phyloP scores from a whole-genome alignment of 495 filamentous ascomycete species.

The Hypoxylon intermedium region DNA sequence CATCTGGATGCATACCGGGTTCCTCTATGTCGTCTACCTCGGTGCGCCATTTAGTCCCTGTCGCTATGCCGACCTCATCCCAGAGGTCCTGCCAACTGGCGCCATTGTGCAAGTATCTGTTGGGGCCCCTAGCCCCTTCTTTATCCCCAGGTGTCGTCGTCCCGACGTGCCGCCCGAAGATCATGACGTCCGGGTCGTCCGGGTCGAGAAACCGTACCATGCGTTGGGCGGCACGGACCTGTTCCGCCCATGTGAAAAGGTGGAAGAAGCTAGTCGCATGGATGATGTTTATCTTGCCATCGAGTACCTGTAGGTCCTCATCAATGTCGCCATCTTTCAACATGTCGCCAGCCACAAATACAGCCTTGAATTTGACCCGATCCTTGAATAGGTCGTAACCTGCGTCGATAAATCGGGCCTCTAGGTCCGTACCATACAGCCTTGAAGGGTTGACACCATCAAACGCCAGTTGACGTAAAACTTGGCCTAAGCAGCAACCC shows the following conservation, averaged over 20 bases:
- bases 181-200: constrained; percentile 44
- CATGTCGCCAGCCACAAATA: constrained; percentile 47
- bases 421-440: constrained; percentile 53
- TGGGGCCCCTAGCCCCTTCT: constrained; percentile 34
- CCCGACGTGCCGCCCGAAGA: constrained; percentile 55
- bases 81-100: constrained; percentile 54
- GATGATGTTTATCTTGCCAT: constrained; percentile 48
- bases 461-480: constrained; percentile 53
- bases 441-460: constrained; percentile 50
- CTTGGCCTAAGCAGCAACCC: constrained; percentile 58
- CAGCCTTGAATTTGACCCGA: constrained; percentile 33
- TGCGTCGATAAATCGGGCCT: constrained; percentile 51
- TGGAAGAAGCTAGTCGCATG: constrained; percentile 56
- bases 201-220: constrained; percentile 48
- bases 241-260: constrained; percentile 51
- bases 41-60: constrained; percentile 51
- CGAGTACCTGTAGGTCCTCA: constrained; percentile 24
- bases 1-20: constrained; percentile 10
- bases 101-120: constrained; percentile 52
- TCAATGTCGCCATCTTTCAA: constrained; percentile 25
- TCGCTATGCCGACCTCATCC: constrained; percentile 52
- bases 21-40: constrained; percentile 44
- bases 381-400: constrained; percentile 52
- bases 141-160: constrained; percentile 36
- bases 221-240: constrained; percentile 44